Evolutionary conservation across 2,329 filamentous ascomycete species (phyloP).

Genomic region (Pseudofabraea citricarpa): DNA sequence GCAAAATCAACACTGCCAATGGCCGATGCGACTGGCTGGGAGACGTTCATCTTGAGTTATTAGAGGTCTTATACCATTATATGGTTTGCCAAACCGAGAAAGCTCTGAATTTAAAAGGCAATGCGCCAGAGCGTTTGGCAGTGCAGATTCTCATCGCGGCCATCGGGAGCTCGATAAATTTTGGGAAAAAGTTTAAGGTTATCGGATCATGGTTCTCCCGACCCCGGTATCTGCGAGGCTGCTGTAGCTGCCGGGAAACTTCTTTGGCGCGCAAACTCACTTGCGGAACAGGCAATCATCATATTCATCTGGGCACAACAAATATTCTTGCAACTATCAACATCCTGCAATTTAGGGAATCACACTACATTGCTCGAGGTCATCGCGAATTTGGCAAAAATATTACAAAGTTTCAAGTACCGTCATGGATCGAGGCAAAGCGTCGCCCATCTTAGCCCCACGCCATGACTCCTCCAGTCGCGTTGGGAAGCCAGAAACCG

Average conservation of each 20-base stretch:
- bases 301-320: no score
- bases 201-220: neutral
- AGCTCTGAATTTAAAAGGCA: neutral
- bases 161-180: no score
- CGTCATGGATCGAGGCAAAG: constrained; percentile 49
- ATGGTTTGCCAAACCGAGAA: neutral
- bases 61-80: neutral
- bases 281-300: no score
- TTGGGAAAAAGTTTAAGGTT: constrained; percentile 2
- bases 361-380: no score
- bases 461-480: constrained; percentile 50
- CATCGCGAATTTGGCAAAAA: no score
- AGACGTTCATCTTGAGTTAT: constrained; percentile 55
- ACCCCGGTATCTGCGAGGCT: neutral
- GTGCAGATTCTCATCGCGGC: no score
- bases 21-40: constrained; percentile 77
- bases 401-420: neutral
- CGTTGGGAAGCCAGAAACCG: constrained; percentile 50
- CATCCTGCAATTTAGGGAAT: no score
- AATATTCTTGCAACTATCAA: no score
- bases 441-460: constrained; percentile 48
- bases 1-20: constrained; percentile 87
- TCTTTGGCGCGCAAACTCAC: no score
- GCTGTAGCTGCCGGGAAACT: no score
- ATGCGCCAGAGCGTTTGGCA: neutral